A percentile compares a stretch with the other conserved stretches of the same genome.
These are phyloP conservation scores for Crithidia bombi DNA, from an alignment of 208 protist genomes.

Conservation along the genomic window DNA sequence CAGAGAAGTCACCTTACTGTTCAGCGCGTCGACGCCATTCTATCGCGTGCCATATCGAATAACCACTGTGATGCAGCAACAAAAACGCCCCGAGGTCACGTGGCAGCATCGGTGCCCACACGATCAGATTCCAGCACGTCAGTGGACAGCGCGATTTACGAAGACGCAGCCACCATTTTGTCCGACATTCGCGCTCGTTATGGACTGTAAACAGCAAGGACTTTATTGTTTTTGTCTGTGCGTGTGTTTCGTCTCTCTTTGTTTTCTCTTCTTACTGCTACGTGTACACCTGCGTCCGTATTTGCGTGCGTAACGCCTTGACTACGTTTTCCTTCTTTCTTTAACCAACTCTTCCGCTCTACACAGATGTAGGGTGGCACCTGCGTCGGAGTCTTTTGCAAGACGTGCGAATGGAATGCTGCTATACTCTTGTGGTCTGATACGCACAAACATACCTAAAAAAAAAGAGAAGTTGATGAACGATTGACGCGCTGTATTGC, in stretches of 20 bases:
- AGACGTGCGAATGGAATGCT: too few species aligned
- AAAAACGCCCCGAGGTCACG: background rate
- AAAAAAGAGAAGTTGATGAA: too few species aligned
- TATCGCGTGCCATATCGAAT: background rate
- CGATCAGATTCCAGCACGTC: constrained; percentile 21
- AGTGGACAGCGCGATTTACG: constrained; percentile 27
- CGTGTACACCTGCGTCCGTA: too few species aligned
- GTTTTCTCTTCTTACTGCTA: too few species aligned
- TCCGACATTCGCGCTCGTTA: constrained; percentile 53
- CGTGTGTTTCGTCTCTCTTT: background rate
- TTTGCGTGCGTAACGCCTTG: too few species aligned
- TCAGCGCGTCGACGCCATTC: background rate
- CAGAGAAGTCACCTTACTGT: background rate
- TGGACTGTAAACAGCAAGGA: constrained; percentile 22
- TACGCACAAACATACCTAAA: background rate
- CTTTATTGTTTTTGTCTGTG: background rate
- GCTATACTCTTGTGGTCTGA: too few species aligned
- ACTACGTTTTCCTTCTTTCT: too few species aligned
- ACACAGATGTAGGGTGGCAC: too few species aligned
- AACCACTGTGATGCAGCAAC: background rate
- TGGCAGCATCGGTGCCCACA: background rate
- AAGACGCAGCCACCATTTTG: constrained; percentile 55
- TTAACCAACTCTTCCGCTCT: too few species aligned
- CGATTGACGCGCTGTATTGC: too few species aligned
- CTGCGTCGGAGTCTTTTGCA: too few species aligned